A percentile compares a stretch with the other conserved stretches of the same genome.
phyloP scores from a whole-genome alignment of 345 rosid species.

The Brassica juncea region DNA sequence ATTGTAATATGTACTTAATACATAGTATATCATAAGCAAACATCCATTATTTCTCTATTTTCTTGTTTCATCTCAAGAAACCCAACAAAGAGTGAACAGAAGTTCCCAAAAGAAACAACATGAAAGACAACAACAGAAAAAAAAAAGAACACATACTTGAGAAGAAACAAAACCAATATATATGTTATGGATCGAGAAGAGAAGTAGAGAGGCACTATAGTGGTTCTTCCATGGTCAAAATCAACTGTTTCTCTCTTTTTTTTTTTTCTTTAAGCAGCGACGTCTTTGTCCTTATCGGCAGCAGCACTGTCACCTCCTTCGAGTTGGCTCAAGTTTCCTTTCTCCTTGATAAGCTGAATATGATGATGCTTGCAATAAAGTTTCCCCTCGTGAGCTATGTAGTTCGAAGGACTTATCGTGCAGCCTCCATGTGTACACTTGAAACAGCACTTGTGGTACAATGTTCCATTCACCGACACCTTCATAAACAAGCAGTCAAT shows the following conservation, averaged over 20 bases:
- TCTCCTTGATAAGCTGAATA: conserved; percentile 87
- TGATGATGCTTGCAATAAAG: conserved; percentile 99
- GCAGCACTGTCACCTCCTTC: conserved; percentile 59
- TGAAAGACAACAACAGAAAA: neutral
- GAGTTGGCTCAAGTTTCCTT: conserved; percentile 94
- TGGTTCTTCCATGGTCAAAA: conserved; percentile 18
- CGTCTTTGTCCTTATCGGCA: conserved; percentile 40
- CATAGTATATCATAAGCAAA: conserved; percentile 9
- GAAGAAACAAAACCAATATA: conserved; percentile 26
- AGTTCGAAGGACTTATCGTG: conserved; percentile 87
- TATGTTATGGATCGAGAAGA: neutral
- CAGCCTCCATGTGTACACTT: conserved; percentile 99
- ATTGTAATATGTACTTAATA: neutral
- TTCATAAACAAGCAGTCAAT: conserved; percentile 28
- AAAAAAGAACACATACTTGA: neutral
- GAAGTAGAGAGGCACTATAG: neutral
- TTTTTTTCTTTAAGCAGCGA: conserved; percentile 18
- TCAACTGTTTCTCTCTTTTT: neutral
- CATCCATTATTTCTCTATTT: conserved; percentile 23
- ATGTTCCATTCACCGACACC: conserved; percentile 96
- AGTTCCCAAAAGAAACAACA: neutral
- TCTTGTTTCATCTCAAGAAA: conserved; percentile 30
- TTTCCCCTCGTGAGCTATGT: conserved; percentile 91
- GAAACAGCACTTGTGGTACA: conserved; percentile 97
- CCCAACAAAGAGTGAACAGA: conserved; percentile 29